Evolutionary conservation across 805 yeast genomes (phyloP).

Genomic region (Pichia occidentalis): DNA sequence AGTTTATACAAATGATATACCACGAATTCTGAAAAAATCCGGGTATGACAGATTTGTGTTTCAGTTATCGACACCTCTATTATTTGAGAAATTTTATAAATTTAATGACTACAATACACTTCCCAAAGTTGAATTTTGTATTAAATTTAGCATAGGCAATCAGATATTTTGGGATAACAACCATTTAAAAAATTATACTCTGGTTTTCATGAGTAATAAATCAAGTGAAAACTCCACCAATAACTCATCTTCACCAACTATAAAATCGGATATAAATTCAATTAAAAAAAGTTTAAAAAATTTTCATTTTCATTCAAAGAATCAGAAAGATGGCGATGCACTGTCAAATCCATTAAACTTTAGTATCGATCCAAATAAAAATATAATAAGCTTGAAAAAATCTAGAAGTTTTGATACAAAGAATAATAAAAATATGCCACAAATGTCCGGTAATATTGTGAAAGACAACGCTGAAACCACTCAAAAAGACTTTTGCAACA

Average conservation of each 20-base stretch:
- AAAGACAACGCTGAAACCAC: background rate
- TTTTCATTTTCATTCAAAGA: too few species aligned
- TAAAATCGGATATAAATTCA: too few species aligned
- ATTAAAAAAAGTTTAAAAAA: too few species aligned
- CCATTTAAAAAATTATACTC: slow-evolving; percentile 46
- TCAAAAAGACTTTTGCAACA: too few species aligned
- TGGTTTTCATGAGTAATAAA: slow-evolving; percentile 29
- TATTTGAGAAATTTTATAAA: slow-evolving; percentile 29
- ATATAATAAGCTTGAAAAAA: slow-evolving; percentile 17
- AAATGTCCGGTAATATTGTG: background rate
- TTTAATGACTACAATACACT: slow-evolving; percentile 7
- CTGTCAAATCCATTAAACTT: background rate
- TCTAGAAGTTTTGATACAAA: slow-evolving; percentile 22
- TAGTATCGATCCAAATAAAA: background rate
- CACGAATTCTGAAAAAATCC: slow-evolving; percentile 40
- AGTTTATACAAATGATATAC: slow-evolving; percentile 48
- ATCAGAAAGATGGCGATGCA: background rate
- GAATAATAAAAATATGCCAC: slow-evolving; percentile 1
- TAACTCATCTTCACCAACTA: slow-evolving; percentile 4
- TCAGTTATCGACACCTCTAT: slow-evolving; percentile 43
- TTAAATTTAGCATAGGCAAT: slow-evolving; percentile 43
- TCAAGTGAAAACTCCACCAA: background rate
- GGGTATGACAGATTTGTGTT: slow-evolving; percentile 69
- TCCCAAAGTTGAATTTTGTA: slow-evolving; percentile 40
- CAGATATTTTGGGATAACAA: slow-evolving; percentile 79